These are phyloP conservation scores for Ramularia endophylla DNA, from an alignment of 2,329 filamentous ascomycete genomes.

Conservation along the genomic window DNA sequence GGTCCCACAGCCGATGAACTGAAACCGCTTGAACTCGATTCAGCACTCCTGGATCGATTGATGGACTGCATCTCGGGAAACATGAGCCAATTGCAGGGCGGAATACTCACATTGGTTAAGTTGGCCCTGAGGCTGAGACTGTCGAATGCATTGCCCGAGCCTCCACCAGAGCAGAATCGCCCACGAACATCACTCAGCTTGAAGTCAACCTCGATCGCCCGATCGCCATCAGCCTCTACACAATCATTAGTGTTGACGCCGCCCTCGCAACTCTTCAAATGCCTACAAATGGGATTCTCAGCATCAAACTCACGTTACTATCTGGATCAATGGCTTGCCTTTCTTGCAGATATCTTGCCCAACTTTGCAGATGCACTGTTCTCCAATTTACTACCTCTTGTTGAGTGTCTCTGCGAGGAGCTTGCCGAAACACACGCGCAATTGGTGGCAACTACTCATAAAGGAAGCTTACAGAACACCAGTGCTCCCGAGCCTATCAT, in stretches of 20 bases:
- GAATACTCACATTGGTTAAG: conserved; percentile 72
- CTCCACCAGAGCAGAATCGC: not conserved
- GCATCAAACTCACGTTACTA: conserved; percentile 67
- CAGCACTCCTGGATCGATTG: conserved; percentile 20
- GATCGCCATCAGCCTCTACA: conserved; percentile 5
- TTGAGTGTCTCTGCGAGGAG: conserved; percentile 80
- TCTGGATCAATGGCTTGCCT: conserved; percentile 85
- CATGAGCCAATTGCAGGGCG: conserved; percentile 26
- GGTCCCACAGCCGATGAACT: conserved; percentile 14
- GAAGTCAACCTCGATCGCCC: conserved; percentile 5
- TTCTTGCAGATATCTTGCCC: conserved; percentile 76
- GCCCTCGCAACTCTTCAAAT: conserved; percentile 72
- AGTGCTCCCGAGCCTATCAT: conserved; percentile 23
- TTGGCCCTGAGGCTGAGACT: conserved; percentile 60
- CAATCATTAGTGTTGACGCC: conserved; percentile 30
- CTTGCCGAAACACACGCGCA: conserved; percentile 66
- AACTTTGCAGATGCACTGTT: conserved; percentile 81
- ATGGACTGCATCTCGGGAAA: conserved; percentile 17
- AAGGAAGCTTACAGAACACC: conserved; percentile 1
- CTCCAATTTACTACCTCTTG: conserved; percentile 81
- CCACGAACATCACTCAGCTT: conserved; percentile 6
- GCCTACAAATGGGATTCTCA: conserved; percentile 73
- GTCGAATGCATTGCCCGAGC: not conserved
- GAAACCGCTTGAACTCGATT: conserved; percentile 21
- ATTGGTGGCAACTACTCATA: conserved; percentile 58